These are phyloP conservation scores for Fraxinus floribunda DNA, from an alignment of 305 asterid species.

Conservation along the genomic window DNA sequence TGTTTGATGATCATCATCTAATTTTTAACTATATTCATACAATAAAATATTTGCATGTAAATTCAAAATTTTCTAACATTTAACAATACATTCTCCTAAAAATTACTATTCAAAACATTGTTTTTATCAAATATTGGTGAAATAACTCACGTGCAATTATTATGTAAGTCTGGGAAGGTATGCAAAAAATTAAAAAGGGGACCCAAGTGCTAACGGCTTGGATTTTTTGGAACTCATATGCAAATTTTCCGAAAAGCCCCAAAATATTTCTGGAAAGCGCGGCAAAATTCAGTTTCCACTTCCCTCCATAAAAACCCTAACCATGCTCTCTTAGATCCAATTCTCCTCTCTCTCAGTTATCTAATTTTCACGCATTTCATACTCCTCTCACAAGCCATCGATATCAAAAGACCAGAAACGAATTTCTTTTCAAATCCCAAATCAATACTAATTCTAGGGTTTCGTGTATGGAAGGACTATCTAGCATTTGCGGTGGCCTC, in stretches of 20 bases:
- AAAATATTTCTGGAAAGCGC: background rate
- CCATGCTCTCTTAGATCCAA: slow-evolving; percentile 11
- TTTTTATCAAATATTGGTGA: too few relatives aligned
- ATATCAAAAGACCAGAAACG: background rate
- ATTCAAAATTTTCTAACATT: too few relatives aligned
- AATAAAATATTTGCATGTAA: too few relatives aligned
- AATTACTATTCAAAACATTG: too few relatives aligned
- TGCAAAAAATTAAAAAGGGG: background rate
- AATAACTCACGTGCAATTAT: too few relatives aligned
- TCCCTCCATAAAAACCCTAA: slow-evolving; percentile 32
- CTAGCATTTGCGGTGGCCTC: slow-evolving; percentile 74
- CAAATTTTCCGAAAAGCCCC: background rate
- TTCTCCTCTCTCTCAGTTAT: background rate
- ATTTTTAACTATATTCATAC: too few relatives aligned
- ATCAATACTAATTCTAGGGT: background rate
- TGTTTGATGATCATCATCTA: too few relatives aligned
- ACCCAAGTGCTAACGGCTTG: background rate
- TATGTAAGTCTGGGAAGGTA: too few relatives aligned
- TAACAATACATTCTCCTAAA: too few relatives aligned
- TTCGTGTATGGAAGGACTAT: slow-evolving; percentile 66
- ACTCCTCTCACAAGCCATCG: background rate
- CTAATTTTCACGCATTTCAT: slow-evolving; percentile 5
- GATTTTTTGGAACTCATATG: background rate
- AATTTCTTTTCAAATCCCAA: background rate
- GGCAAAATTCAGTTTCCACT: background rate